phyloP scores from a whole-genome alignment of 306 rosid species.

The Prinsepia uniflora region DNA sequence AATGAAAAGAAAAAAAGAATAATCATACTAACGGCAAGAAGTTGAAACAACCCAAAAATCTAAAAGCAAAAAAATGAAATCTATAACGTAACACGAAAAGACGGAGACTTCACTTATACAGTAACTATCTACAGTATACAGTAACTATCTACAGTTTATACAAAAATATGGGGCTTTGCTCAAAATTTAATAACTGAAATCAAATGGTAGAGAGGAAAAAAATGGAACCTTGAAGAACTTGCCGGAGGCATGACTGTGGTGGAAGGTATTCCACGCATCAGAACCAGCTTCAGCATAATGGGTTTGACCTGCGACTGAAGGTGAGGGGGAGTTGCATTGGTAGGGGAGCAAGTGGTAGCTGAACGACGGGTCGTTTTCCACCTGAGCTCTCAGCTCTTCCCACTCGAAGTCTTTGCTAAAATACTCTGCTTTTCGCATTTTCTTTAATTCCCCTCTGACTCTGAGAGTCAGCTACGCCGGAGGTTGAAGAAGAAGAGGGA shows the following conservation, averaged over 20 bases:
- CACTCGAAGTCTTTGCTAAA: slow-evolving; percentile 75
- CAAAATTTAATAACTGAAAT: background rate
- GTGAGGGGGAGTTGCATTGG: slow-evolving; percentile 17
- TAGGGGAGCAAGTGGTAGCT: slow-evolving; percentile 55
- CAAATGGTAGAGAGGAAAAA: background rate
- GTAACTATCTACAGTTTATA: too few relatives aligned
- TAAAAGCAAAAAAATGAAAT: background rate
- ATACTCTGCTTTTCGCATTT: slow-evolving; percentile 41
- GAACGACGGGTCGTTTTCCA: slow-evolving; percentile 53
- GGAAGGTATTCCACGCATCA: slow-evolving; percentile 71
- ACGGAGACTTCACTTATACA: background rate
- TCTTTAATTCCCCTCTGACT: background rate
- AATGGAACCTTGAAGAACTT: slow-evolving; percentile 79
- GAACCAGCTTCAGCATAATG: slow-evolving; percentile 49
- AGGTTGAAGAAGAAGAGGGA: background rate
- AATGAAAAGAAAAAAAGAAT: background rate
- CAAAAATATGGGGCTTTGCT: background rate
- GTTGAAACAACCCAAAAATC: background rate
- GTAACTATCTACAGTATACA: too few relatives aligned
- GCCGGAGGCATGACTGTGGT: slow-evolving; percentile 80
- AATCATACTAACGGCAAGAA: background rate
- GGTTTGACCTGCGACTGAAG: slow-evolving; percentile 11
- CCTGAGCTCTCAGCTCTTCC: slow-evolving; percentile 60
- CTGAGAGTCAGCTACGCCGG: background rate
- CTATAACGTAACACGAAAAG: background rate